Conservation (phyloP, 441 rosid genomes). For the Croton laevigatus region DNA sequence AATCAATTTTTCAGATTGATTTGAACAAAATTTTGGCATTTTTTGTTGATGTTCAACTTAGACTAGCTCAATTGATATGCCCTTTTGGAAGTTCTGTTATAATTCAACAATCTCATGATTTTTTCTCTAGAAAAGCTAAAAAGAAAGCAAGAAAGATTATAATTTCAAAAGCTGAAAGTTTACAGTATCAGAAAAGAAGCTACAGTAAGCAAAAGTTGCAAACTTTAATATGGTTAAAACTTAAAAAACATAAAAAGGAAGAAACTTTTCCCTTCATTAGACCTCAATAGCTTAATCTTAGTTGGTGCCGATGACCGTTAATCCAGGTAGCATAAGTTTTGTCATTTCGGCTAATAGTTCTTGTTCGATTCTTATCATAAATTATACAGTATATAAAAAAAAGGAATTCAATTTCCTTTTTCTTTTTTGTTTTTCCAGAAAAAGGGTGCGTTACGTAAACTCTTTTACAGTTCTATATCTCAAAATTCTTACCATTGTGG, state of each 20-base stretch:
- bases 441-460: not conserved
- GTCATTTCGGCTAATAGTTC: too few species aligned
- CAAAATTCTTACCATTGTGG: not conserved
- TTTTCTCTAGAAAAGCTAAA: not conserved
- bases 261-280: not conserved
- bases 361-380: too few species aligned
- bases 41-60: too few species aligned
- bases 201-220: not conserved
- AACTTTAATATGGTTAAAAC: not conserved
- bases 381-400: too few species aligned
- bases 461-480: not conserved
- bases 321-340: too few species aligned
- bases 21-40: not conserved
- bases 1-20: not conserved
- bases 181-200: not conserved
- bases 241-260: not conserved
- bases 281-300: too few species aligned
- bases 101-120: not conserved
- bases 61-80: too few species aligned
- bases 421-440: too few species aligned
- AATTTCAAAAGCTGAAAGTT: not conserved
- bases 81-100: not conserved
- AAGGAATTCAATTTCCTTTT: not conserved
- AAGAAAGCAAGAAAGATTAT: not conserved
- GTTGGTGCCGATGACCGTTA: too few species aligned